These are phyloP conservation scores for Bruguiera parviflora DNA, from an alignment of 345 rosid genomes.

Conservation along the genomic window DNA sequence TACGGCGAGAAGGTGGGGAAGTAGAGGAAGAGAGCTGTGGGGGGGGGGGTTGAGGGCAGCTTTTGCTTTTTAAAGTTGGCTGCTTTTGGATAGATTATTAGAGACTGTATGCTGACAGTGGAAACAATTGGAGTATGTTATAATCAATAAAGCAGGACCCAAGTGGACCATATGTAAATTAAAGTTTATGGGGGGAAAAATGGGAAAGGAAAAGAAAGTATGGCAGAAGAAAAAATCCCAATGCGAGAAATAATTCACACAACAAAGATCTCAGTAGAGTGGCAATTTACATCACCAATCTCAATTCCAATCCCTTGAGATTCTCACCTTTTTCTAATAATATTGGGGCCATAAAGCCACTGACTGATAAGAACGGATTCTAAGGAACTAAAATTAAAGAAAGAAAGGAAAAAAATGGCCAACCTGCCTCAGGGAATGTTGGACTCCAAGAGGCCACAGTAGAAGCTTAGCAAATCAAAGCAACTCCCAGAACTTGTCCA, in stretches of 20 bases:
- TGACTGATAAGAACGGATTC: slow-evolving; percentile 20
- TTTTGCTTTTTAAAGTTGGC: slow-evolving; percentile 56
- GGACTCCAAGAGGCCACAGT: slow-evolving; percentile 43
- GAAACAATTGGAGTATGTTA: slow-evolving; percentile 32
- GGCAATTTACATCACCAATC: slow-evolving; percentile 31
- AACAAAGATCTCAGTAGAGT: slow-evolving; percentile 33
- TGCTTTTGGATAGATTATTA: slow-evolving; percentile 44
- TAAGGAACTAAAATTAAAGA: slow-evolving; percentile 9
- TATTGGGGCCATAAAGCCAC: slow-evolving; percentile 10
- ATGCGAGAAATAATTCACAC: slow-evolving; percentile 27
- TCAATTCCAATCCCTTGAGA: slow-evolving; percentile 41
- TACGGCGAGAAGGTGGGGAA: neutral
- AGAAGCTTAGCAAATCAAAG: slow-evolving; percentile 27
- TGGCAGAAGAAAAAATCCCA: neutral
- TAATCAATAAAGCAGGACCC: slow-evolving; percentile 39
- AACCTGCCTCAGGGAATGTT: slow-evolving; percentile 41
- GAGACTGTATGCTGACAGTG: slow-evolving; percentile 49
- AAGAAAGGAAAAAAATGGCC: slow-evolving; percentile 20
- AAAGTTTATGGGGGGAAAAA: neutral
- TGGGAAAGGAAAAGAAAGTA: neutral
- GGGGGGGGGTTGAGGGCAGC: slow-evolving; percentile 19
- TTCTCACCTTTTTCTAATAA: slow-evolving; percentile 33
- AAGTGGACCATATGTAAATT: slow-evolving; percentile 12
- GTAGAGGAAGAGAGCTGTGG: neutral
- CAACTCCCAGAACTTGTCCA: slow-evolving; percentile 20